phyloP scores from a whole-genome alignment of 23 red algal genomes.

The Gracilaria gracilis region DNA sequence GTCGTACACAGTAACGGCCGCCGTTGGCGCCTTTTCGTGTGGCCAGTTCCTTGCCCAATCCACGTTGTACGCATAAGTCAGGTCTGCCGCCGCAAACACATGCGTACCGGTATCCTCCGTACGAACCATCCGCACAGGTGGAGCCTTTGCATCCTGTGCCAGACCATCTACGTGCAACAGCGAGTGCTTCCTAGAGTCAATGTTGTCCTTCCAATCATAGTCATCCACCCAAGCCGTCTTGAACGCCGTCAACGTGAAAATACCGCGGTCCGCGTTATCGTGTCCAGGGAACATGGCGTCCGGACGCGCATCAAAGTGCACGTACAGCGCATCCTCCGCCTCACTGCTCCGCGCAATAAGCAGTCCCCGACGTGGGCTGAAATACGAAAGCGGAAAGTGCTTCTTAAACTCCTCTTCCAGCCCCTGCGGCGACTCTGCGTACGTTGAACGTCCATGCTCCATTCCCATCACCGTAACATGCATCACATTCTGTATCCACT shows the following conservation, averaged over 20 bases:
- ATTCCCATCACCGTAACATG: slow-evolving; percentile 40
- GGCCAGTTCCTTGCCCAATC: slow-evolving; percentile 62
- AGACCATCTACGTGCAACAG: slow-evolving; percentile 56
- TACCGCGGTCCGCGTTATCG: slow-evolving; percentile 61
- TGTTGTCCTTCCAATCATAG: slow-evolving; percentile 25
- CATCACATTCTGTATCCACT: slow-evolving; percentile 50
- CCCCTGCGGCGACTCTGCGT: slow-evolving; percentile 33
- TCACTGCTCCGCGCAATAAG: slow-evolving; percentile 33
- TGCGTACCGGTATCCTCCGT: slow-evolving; percentile 18
- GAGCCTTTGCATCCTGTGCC: slow-evolving; percentile 65
- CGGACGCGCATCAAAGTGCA: slow-evolving; percentile 68
- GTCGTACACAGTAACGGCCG: slow-evolving; percentile 5
- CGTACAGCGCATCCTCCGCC: slow-evolving; percentile 37
- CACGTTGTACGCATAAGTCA: slow-evolving; percentile 72
- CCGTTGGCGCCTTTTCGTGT: background rate
- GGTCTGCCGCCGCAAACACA: slow-evolving; percentile 43
- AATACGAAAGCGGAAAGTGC: slow-evolving; percentile 35
- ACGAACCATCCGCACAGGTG: slow-evolving; percentile 39
- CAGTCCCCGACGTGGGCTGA: slow-evolving; percentile 21
- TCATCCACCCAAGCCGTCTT: slow-evolving; percentile 46
- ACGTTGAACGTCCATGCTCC: slow-evolving; percentile 34
- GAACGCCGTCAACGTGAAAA: slow-evolving; percentile 56
- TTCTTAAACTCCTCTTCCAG: background rate
- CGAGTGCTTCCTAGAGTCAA: slow-evolving; percentile 55
- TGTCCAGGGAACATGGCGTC: slow-evolving; percentile 57